Conservation (phyloP, 148 eudicot genomes). For the Vaccinium myrtillus region DNA sequence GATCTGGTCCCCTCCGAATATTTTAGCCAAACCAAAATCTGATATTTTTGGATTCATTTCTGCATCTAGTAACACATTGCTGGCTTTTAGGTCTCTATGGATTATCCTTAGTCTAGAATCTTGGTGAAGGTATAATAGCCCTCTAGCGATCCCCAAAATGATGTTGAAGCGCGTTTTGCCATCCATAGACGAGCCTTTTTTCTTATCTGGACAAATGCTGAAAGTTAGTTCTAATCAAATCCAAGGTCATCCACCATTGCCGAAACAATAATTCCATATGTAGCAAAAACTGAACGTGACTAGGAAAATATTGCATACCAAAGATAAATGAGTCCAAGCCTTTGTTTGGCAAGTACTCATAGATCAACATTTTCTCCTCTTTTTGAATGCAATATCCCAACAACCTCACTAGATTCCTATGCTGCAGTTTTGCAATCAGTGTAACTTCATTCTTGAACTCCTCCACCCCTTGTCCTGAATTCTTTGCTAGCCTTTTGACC, state of each 20-base stretch:
- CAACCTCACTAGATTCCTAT: not conserved
- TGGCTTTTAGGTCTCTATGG: conserved; percentile 2
- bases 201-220: conserved; percentile 30
- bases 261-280: not conserved
- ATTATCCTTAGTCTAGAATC: conserved; percentile 1
- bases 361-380: conserved; percentile 19
- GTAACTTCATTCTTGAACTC: conserved; percentile 47
- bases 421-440: not conserved
- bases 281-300: not conserved
- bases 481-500: conserved; percentile 46
- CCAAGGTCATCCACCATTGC: not conserved
- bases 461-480: conserved; percentile 53
- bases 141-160: not conserved
- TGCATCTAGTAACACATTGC: not conserved
- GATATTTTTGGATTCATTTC: conserved; percentile 11
- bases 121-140: conserved; percentile 4
- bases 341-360: conserved; percentile 57
- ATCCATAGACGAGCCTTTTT: conserved; percentile 30
- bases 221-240: not conserved
- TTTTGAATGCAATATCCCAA: not conserved
- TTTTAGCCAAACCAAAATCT: conserved; percentile 3
- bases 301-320: conserved; percentile 29
- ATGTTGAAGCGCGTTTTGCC: conserved; percentile 31
- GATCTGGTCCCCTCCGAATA: not conserved
- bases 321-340: conserved; percentile 56